Percentiles rank a stretch among this genome's conserved stretches.
Evolutionary conservation across 208 protist genomes (phyloP).

Genomic region (Blastocrithidia nonstop): DNA sequence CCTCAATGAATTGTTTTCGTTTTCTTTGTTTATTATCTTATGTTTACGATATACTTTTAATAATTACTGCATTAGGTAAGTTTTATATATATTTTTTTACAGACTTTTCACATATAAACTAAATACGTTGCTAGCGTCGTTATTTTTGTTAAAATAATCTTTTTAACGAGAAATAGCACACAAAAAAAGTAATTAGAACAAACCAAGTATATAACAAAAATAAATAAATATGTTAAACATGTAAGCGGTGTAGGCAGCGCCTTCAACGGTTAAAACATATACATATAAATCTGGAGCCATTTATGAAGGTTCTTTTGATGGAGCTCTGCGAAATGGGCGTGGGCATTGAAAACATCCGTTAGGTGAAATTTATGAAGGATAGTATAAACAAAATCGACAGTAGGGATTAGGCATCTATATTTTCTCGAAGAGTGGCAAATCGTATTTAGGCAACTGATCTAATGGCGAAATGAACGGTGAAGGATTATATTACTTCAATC

Average conservation of each 20-base stretch:
- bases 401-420: constrained; percentile 73
- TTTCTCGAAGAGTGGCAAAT: constrained; percentile 47
- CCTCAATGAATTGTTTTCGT: neutral
- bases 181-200: too few relatives aligned
- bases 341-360: constrained; percentile 64
- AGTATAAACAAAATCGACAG: constrained; percentile 78
- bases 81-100: too few relatives aligned
- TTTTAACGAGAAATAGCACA: neutral
- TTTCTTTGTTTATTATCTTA: too few relatives aligned
- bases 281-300: constrained; percentile 78
- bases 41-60: too few relatives aligned
- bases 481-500: constrained; percentile 74
- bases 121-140: neutral
- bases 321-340: constrained; percentile 49
- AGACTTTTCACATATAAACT: neutral
- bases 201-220: too few relatives aligned
- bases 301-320: constrained; percentile 77
- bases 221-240: too few relatives aligned
- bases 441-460: constrained; percentile 72
- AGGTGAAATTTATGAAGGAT: constrained; percentile 76
- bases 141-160: neutral
- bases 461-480: constrained; percentile 66
- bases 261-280: constrained; percentile 61
- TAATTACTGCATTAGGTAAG: too few relatives aligned
- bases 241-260: too few relatives aligned